Percentiles rank a stretch among this genome's conserved stretches.
Evolutionary conservation across 495 filamentous ascomycete genomes (phyloP).

Genomic region (Penicilliopsis zonata): DNA sequence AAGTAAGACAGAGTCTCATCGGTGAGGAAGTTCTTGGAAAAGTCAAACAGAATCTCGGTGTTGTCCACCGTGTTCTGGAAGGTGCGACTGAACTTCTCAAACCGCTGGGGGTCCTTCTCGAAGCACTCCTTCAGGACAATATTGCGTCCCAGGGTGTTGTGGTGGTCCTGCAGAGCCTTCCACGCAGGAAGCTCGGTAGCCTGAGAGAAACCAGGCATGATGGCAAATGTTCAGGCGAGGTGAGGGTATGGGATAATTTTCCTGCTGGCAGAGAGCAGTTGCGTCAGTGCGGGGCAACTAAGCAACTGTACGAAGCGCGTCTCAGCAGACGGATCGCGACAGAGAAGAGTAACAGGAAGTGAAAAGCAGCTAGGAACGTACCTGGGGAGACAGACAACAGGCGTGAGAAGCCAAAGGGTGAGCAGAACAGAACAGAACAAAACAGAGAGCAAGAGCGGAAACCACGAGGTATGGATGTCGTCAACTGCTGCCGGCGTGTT

Average conservation of each 20-base stretch:
- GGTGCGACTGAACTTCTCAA: conserved; percentile 76
- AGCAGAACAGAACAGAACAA: conserved; percentile 1
- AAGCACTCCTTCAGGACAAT: conserved; percentile 92
- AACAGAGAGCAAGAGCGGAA: conserved; percentile 10
- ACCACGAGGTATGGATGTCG: conserved; percentile 11
- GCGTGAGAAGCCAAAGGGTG: conserved; percentile 8
- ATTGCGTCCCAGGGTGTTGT: conserved; percentile 66
- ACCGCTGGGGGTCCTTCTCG: conserved; percentile 75
- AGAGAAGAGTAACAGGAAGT: not conserved
- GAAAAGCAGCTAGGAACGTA: conserved; percentile 1
- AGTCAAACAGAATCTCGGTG: conserved; percentile 88
- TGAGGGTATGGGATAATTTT: not conserved
- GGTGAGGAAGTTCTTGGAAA: conserved; percentile 96
- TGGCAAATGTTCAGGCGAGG: conserved; percentile 12
- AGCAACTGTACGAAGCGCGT: not conserved
- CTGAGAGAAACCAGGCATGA: conserved; percentile 54
- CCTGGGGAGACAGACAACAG: conserved; percentile 7
- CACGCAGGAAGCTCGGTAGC: conserved; percentile 73
- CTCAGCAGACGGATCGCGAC: not conserved
- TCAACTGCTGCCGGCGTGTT: conserved; percentile 25
- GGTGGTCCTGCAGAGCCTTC: conserved; percentile 81
- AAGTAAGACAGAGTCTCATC: conserved; percentile 83
- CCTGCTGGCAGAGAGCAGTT: conserved; percentile 4
- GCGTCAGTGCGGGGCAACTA: conserved; percentile 25
- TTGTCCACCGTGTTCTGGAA: conserved; percentile 71